Evolutionary conservation across 2,329 filamentous ascomycete species (phyloP), one percentile per base, ranked within the genome.

Genomic region (Hawksworthiomyces lignivorus): DNA sequence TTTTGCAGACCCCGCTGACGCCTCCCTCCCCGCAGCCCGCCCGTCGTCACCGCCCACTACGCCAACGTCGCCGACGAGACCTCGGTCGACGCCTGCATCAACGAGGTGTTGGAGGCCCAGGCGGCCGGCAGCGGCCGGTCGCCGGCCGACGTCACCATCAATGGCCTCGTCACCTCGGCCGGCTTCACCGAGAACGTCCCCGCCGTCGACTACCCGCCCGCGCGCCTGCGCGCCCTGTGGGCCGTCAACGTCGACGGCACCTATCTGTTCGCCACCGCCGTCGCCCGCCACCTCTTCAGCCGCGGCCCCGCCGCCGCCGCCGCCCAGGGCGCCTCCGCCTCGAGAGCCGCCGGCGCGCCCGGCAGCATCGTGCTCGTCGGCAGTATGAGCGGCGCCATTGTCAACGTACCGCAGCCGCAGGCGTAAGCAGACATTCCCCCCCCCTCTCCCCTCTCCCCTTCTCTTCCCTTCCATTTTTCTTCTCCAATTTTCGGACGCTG

Each of bases 171-270:
- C 54, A 96, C 90, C 20, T 94, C 87, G n/a, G 90, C 90, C 37
- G 90, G 90, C 34, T 95, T 97, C 68, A 92, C 87, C 12, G 90
- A 96, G 69, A 96, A 96, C 69, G 94, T 88, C 57, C 84, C 94
- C 55, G 90, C 90, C 35, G 84, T 89, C 55, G 80, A 82, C 52
- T 97, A 97, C 66, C 89, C 89, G 1, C 79, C 89, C 52, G 87
- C 95, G 53, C 84, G 89, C 51, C 82, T 96, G 64, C 80, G 89
- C 63, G 94, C 94, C 70, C 79, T 97, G 14, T 96, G 87, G 87
- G 81, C 80, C 37, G 90, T 96, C 58, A 95, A 96, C 52, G 88
- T 97, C 2, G 87, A 81, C 56, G 90, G 90, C 18, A 94, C 89
- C 41, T 96, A 94, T 61, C 71, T 95, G 27, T 95, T 90, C 58